Evolutionary conservation across 75 land plant species (phyloP).

Genomic region (Pinus taeda): DNA sequence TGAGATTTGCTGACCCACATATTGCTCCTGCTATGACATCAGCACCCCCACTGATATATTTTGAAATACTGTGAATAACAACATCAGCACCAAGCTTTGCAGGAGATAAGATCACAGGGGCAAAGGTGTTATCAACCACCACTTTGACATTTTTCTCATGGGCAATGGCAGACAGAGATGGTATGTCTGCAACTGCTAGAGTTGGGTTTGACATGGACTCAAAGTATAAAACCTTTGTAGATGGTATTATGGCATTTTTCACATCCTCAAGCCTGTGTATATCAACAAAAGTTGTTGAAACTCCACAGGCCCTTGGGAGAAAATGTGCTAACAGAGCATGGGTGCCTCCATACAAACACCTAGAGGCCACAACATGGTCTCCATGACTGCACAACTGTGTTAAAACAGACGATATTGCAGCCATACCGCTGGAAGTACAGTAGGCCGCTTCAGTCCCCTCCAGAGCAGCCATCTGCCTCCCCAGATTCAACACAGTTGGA

Average conservation of each 20-base stretch:
- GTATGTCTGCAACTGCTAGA: slow-evolving; percentile 73
- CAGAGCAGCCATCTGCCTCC: slow-evolving; percentile 84
- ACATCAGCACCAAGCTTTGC: slow-evolving; percentile 83
- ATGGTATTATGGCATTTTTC: slow-evolving; percentile 41
- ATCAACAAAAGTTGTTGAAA: slow-evolving; percentile 78
- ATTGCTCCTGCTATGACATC: slow-evolving; percentile 94
- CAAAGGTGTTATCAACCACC: slow-evolving; percentile 92
- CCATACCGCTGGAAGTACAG: slow-evolving; percentile 91
- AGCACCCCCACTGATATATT: slow-evolving; percentile 90
- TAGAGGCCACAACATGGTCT: slow-evolving; percentile 80
- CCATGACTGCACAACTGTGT: slow-evolving; percentile 67
- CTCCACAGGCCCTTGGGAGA: slow-evolving; percentile 62
- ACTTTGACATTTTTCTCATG: slow-evolving; percentile 62
- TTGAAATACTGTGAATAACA: slow-evolving; percentile 86
- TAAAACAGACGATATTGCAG: slow-evolving; percentile 66
- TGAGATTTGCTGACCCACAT: slow-evolving; percentile 75
- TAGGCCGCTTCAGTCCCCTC: slow-evolving; percentile 96
- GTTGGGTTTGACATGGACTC: slow-evolving; percentile 85
- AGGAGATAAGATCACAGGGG: slow-evolving; percentile 85
- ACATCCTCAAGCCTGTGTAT: slow-evolving; percentile 36
- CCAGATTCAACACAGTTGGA: slow-evolving; percentile 82
- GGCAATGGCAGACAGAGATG: slow-evolving; percentile 51
- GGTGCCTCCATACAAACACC: slow-evolving; percentile 84
- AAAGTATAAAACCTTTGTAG: slow-evolving; percentile 73
- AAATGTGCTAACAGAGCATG: slow-evolving; percentile 84